Base-by-base conservation (phyloP, 2,329 filamentous ascomycete genomes). In the Xylariaceae sp. region DNA sequence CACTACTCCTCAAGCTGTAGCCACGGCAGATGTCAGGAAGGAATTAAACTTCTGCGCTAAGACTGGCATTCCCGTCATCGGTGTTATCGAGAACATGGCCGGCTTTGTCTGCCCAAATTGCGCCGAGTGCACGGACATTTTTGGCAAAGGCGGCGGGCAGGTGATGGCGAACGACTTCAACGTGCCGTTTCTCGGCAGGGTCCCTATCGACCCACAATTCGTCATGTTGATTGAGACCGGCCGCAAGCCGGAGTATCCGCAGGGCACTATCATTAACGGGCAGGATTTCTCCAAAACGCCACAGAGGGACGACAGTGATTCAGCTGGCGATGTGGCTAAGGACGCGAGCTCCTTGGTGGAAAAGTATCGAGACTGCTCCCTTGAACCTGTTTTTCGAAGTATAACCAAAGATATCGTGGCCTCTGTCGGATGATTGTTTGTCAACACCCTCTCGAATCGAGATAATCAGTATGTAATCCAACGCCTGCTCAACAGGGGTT, bases 21-120 rank as follows among this genome's bases (percentile, higher is more conserved):
- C 90, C 12, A 95, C 92, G 26, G 88, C 90, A 0, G 94, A 99
- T 68, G 94, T 99, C 36, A 86, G 89, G 66, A 96, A 96, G 68
- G 92, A 96, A 71, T 80, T 96, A 59, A 96, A 96, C 70, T 96
- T 96, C 68, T 96, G 92, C 72, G 77, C 77, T 48, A 96, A 96
- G 74, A 92, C 89, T 1, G 81, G 83, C 29, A 85, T 96, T 46
- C 77, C 80, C 2, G 84, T 95, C 34, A 76, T 97, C 10, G 94
- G 94, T 0, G 92, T 99, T 1, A 81, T 99, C 43, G 94, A 99
- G 74, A 99, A 99, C 69, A 97, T 99, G 94, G 87, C 86, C 61
- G 89, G 89, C 2, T 95, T 89, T 64, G 87, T 94, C n/a, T 94
- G 89, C 67, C 84, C 84, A 6, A 81, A 86, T 66, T 88, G 85